These are phyloP conservation scores for Penicillium atrosanguineum DNA, from an alignment of 495 filamentous ascomycete species.

Conservation along the genomic window DNA sequence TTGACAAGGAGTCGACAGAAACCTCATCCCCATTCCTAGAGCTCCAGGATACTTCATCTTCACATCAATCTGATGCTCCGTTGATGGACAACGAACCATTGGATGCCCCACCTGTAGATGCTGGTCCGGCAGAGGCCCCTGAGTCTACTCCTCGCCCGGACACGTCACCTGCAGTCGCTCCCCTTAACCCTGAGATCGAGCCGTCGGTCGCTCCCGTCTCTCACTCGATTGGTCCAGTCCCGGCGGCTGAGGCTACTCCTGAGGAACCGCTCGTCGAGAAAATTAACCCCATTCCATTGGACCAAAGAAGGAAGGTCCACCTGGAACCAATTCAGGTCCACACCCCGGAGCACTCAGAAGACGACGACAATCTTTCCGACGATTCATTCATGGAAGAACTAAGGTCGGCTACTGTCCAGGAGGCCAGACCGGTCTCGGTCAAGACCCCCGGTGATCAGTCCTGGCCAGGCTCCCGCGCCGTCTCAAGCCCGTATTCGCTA, in stretches of 20 bases:
- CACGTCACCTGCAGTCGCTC: constrained; percentile 20
- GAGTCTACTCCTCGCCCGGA: constrained; percentile 19
- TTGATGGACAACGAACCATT: constrained; percentile 16
- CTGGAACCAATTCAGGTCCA: constrained; percentile 57
- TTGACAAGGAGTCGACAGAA: constrained; percentile 25
- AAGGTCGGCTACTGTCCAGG: constrained; percentile 74
- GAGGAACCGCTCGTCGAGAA: constrained; percentile 20
- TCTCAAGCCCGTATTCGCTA: constrained; percentile 45
- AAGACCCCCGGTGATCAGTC: constrained; percentile 63
- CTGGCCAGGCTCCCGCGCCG: constrained; percentile 48
- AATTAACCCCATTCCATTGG: constrained; percentile 21
- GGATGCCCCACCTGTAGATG: constrained; percentile 9
- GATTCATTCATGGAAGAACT: constrained; percentile 90
- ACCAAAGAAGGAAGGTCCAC: constrained; percentile 46
- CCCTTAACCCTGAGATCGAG: constrained; percentile 17
- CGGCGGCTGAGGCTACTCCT: constrained; percentile 16
- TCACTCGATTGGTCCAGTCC: constrained; percentile 16
- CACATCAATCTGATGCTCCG: constrained; percentile 18
- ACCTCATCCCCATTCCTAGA: constrained; percentile 24
- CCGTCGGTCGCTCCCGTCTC: constrained; percentile 15
- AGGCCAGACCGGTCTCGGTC: constrained; percentile 79
- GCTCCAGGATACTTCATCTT: constrained; percentile 24
- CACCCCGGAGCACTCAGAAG: constrained; percentile 57
- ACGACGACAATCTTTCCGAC: constrained; percentile 68
- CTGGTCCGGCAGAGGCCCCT: constrained; percentile 10